Conservation (phyloP, 2,329 filamentous ascomycete genomes). For the Ascochyta lentis region DNA sequence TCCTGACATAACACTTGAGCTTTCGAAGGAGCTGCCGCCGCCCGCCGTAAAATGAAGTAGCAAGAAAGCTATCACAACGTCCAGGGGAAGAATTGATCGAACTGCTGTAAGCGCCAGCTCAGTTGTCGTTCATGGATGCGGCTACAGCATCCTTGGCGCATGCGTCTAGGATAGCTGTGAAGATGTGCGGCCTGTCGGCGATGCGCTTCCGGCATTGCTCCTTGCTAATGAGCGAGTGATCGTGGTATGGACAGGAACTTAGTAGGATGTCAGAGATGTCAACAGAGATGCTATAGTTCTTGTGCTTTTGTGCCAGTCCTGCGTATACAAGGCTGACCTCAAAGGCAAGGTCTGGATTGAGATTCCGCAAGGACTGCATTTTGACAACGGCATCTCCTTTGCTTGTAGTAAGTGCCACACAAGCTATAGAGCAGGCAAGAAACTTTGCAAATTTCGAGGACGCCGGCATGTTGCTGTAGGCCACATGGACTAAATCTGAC, state of each 20-base stretch:
- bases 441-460: too few relatives aligned
- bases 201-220: slow-evolving; percentile 13
- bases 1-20: too few relatives aligned
- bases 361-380: neutral
- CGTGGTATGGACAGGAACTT: slow-evolving; percentile 5
- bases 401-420: too few relatives aligned
- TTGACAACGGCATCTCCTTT: neutral
- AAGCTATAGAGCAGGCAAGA: too few relatives aligned
- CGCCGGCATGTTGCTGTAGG: too few relatives aligned
- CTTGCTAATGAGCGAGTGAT: neutral
- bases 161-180: slow-evolving; percentile 2
- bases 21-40: too few relatives aligned
- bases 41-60: too few relatives aligned
- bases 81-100: too few relatives aligned
- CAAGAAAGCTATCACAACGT: too few relatives aligned
- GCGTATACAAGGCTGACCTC: neutral
- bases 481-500: too few relatives aligned
- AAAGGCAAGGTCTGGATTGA: neutral
- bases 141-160: neutral
- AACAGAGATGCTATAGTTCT: neutral
- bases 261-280: too few relatives aligned
- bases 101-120: neutral
- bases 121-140: neutral
- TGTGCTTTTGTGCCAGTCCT: neutral
- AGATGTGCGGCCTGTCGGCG: slow-evolving; percentile 1